Evolutionary conservation across 495 filamentous ascomycete species (phyloP), one percentile per base, ranked within the genome.

Genomic region (Penicillium manginii): DNA sequence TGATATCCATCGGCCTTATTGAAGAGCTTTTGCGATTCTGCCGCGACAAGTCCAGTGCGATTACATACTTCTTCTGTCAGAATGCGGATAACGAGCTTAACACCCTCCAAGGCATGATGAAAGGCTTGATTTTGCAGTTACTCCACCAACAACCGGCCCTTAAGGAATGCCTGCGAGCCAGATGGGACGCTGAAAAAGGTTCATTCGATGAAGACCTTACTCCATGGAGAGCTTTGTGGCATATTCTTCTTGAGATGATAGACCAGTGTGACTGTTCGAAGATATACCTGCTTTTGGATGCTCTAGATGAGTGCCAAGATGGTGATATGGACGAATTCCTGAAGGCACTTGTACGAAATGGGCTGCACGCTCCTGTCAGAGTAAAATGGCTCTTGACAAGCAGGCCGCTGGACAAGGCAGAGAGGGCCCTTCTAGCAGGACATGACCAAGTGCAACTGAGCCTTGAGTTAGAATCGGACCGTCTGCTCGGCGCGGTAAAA

Each of bases 11-110:
- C 54, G 68, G 72, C 19, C 68, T 76, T 21, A 64, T 73, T 18
- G 54, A 74, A 40, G 62, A 71, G 54, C 45, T 75, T n/a, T 22
- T n/a, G 0, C 45, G 21, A 12, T 2, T 14, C 35, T 37, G 11
- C 33, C n/a, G 31, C 29, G 9, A 45, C 22, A 2, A 22, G 4
- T 52, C 49, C 1, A 47, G 26, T 18, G 8, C 43, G 29, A 18
- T 81, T 11, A 72, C 67, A 6, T 81, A 73, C 64, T 83, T 78
- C 65, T 80, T 83, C 64, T 81, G 78, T 55, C 76, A 81, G 59
- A 67, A 62, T 32, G 70, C 73, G n/a, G 50, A 76, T 48, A 19
- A 51, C 15, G 55, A 64, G 14, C 54, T 78, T 35, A 78, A 77
- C 57, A 78, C 68, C 45, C 65, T 74, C 32, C 67, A 66, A 26